Evolutionary conservation across 352 stramenopile species (phyloP).

Genomic region (Pythium rishiriense): DNA sequence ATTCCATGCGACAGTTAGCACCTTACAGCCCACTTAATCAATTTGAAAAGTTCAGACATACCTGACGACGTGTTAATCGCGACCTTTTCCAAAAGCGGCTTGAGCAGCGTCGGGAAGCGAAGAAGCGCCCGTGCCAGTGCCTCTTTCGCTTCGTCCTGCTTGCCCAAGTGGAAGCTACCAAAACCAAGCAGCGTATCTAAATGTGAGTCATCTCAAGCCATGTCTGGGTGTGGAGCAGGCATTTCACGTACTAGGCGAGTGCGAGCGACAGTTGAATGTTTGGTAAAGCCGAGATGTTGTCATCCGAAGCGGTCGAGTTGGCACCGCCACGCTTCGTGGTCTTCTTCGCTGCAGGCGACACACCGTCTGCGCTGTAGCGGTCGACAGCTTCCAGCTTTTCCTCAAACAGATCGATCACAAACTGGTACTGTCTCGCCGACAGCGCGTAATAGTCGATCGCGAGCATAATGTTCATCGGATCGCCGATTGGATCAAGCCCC

Average conservation of each 20-base stretch:
- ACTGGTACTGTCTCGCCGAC: conserved; percentile 78
- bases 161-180: conserved; percentile 63
- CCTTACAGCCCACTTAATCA: background rate
- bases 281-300: conserved; percentile 54
- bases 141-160: conserved; percentile 61
- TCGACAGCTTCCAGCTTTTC: conserved; percentile 66
- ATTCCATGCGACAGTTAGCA: background rate
- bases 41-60: conserved; percentile 25
- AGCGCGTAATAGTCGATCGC: conserved; percentile 85
- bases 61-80: conserved; percentile 61
- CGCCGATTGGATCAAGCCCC: conserved; percentile 71
- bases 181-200: background rate
- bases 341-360: background rate
- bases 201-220: too few relatives aligned
- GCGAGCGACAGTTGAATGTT: conserved; percentile 79
- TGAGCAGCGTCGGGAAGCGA: conserved; percentile 68
- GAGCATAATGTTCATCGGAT: conserved; percentile 80
- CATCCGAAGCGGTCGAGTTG: conserved; percentile 1
- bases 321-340: conserved; percentile 1
- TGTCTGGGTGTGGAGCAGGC: too few relatives aligned
- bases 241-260: conserved; percentile 55
- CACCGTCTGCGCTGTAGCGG: conserved; percentile 26
- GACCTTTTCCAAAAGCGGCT: conserved; percentile 77
- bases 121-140: conserved; percentile 58
- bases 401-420: conserved; percentile 61